Conservation (phyloP, 169 alveolate genomes). For the Cryptosporidium ryanae region DNA sequence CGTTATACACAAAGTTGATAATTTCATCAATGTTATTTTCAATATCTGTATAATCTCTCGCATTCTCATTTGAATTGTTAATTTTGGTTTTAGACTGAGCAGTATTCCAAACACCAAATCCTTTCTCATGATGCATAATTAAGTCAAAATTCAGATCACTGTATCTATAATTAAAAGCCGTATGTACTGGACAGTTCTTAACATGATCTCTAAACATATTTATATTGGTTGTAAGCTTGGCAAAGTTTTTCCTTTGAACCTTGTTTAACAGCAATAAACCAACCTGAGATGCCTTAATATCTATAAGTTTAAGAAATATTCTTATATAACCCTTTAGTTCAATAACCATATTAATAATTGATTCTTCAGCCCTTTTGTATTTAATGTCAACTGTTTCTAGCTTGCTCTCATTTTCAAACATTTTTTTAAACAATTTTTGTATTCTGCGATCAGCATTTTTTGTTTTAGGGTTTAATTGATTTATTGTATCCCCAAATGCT, state of each 20-base stretch:
- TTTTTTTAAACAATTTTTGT: slow-evolving; percentile 19
- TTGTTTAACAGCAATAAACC: slow-evolving; percentile 52
- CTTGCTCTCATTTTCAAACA: not conserved
- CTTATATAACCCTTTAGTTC: slow-evolving; percentile 55
- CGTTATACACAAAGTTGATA: slow-evolving; percentile 44
- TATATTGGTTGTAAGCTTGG: slow-evolving; percentile 8
- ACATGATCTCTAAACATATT: slow-evolving; percentile 27
- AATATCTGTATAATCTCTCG: not conserved
- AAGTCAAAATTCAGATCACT: slow-evolving; percentile 48
- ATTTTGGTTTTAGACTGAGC: not conserved
- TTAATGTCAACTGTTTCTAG: slow-evolving; percentile 24
- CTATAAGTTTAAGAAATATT: slow-evolving; percentile 44
- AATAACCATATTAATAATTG: slow-evolving; percentile 57
- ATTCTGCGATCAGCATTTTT: slow-evolving; percentile 31
- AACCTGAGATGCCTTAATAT: slow-evolving; percentile 63
- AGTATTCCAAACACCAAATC: slow-evolving; percentile 64
- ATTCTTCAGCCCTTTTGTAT: slow-evolving; percentile 60
- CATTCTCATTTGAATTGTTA: not conserved
- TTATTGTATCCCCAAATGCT: slow-evolving; percentile 32
- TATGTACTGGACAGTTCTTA: slow-evolving; percentile 56
- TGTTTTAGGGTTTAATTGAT: slow-evolving; percentile 22
- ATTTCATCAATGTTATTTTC: slow-evolving; percentile 30
- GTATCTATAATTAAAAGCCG: slow-evolving; percentile 66
- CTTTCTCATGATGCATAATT: slow-evolving; percentile 69
- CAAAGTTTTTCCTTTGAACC: slow-evolving; percentile 17